A percentile compares a stretch with the other conserved stretches of the same genome.
Conservation (phyloP, 75 land plant genomes). For the Pseudotsuga menziesii region DNA sequence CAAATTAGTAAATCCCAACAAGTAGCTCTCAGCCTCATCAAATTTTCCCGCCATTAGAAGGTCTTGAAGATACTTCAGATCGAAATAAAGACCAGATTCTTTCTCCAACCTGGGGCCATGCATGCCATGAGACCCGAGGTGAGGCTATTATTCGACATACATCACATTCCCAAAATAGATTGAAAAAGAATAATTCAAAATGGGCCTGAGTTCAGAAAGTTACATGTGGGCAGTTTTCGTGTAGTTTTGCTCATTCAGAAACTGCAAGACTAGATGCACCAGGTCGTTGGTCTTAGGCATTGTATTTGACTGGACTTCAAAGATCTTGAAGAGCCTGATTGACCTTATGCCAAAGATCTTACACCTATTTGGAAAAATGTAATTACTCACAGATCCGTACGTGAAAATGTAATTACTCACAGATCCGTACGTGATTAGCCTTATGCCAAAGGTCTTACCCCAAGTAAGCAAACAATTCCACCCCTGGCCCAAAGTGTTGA, state of each 20-base stretch:
- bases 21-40: constrained; percentile 8
- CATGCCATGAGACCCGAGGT: background rate
- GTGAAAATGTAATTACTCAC: too few relatives aligned
- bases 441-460: too few relatives aligned
- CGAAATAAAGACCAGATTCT: constrained; percentile 8
- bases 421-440: too few relatives aligned
- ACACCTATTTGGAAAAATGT: too few relatives aligned
- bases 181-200: background rate
- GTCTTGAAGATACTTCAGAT: constrained; percentile 7
- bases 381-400: too few relatives aligned
- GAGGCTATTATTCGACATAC: too few relatives aligned
- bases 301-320: background rate
- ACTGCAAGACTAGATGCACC: background rate
- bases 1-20: background rate
- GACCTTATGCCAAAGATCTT: too few relatives aligned
- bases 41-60: constrained; percentile 6
- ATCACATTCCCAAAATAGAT: too few relatives aligned
- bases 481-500: too few relatives aligned
- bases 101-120: constrained; percentile 5
- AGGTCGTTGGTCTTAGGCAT: background rate
- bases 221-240: background rate
- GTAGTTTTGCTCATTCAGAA: background rate
- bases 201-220: too few relatives aligned
- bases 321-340: too few relatives aligned
- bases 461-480: too few relatives aligned